phyloP scores from a whole-genome alignment of 2,329 filamentous ascomycete genomes.

The Diplodia seriata region DNA sequence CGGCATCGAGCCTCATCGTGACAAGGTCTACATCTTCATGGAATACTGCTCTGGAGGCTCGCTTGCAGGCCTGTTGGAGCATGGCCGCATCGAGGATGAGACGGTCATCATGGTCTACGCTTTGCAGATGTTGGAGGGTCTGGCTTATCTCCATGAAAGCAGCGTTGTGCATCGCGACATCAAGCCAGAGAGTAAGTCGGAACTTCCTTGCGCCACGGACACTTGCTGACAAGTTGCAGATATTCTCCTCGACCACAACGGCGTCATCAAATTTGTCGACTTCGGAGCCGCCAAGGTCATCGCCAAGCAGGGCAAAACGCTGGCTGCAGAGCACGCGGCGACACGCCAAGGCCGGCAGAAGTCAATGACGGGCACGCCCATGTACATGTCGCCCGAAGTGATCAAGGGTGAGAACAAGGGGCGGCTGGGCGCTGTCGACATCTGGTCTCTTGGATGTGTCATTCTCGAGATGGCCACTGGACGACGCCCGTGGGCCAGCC shows the following conservation, averaged over 20 bases:
- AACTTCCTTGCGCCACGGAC: background rate
- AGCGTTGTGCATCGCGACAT: conserved; percentile 96
- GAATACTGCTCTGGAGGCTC: conserved; percentile 98
- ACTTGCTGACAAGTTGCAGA: conserved; percentile 60
- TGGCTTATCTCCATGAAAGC: conserved; percentile 91
- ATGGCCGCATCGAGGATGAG: conserved; percentile 96
- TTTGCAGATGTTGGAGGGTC: conserved; percentile 88
- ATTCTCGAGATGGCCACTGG: conserved; percentile 98
- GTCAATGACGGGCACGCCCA: conserved; percentile 96
- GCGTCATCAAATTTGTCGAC: conserved; percentile 98
- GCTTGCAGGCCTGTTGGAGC: conserved; percentile 85
- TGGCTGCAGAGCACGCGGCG: conserved; percentile 69
- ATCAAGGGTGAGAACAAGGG: conserved; percentile 83
- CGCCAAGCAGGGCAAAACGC: conserved; percentile 87
- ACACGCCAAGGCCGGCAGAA: conserved; percentile 66
- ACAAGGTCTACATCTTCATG: conserved; percentile 99
- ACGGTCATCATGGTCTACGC: conserved; percentile 97
- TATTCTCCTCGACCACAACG: conserved; percentile 94
- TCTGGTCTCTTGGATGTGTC: conserved; percentile 97
- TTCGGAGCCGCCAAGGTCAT: conserved; percentile 98
- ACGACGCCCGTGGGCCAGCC: conserved; percentile 87
- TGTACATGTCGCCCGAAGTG: conserved; percentile 99
- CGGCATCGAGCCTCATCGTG: conserved; percentile 95
- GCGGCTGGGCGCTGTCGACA: conserved; percentile 85
- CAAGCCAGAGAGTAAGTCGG: conserved; percentile 85